Percentiles rank a stretch among this genome's conserved stretches.
These are phyloP conservation scores for Perkinsus chesapeaki DNA, from an alignment of 169 alveolate species.

Conservation along the genomic window DNA sequence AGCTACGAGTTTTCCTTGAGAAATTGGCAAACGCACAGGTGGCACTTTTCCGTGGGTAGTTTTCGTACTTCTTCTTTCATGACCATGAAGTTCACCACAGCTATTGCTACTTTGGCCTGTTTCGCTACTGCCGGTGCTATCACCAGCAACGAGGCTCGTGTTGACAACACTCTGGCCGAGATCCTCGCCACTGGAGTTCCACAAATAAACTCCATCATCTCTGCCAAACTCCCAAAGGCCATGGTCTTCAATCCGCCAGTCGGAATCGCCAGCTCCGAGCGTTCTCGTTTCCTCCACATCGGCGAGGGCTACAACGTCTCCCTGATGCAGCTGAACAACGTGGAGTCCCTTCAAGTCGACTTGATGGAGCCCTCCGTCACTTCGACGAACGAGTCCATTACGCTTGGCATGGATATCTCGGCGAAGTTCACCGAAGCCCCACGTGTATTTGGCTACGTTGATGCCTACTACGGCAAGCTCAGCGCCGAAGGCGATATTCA, in stretches of 20 bases:
- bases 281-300: neutral
- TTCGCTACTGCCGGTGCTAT: neutral
- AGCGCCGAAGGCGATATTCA: neutral
- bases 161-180: neutral
- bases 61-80: neutral
- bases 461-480: neutral
- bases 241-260: neutral
- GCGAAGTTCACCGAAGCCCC: neutral
- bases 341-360: neutral
- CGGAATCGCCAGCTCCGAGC: neutral
- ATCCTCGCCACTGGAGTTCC: conserved; percentile 1
- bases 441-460: neutral
- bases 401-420: neutral
- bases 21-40: too few species aligned
- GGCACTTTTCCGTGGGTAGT: neutral
- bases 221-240: neutral
- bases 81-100: neutral
- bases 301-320: neutral
- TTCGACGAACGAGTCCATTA: neutral
- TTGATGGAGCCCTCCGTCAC: neutral
- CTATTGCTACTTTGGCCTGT: neutral
- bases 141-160: neutral
- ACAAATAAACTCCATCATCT: neutral
- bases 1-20: too few species aligned
- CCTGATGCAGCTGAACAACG: neutral